Percentiles rank a stretch among this genome's conserved stretches.
Conservation (phyloP, 2,329 filamentous ascomycete species). For the Epicoccum nigrum region DNA sequence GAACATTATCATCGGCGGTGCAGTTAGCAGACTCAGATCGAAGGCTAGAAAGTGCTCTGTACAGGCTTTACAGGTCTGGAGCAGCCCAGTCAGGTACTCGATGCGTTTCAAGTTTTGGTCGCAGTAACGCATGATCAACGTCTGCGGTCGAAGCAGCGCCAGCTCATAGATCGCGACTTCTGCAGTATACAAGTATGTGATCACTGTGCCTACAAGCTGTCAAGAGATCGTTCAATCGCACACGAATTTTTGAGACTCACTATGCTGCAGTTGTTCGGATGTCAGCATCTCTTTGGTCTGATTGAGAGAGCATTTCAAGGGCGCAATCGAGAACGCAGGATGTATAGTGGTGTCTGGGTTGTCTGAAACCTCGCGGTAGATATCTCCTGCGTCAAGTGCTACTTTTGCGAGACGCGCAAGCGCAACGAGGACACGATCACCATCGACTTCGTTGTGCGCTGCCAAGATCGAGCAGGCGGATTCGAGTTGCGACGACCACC, state of each 20-base stretch:
- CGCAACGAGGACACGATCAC: constrained; percentile 58
- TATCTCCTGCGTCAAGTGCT: constrained; percentile 25
- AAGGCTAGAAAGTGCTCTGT: constrained; percentile 14
- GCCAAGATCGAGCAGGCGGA: constrained; percentile 53
- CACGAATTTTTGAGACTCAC: constrained; percentile 7
- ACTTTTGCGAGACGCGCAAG: constrained; percentile 47
- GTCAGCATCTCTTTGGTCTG: constrained; percentile 16
- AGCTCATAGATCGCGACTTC: constrained; percentile 26
- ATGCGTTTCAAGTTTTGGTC: constrained; percentile 20
- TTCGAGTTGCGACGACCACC: constrained; percentile 66
- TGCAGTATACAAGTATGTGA: constrained; percentile 20
- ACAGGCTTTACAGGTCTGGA: constrained; percentile 21
- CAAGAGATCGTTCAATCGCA: not conserved
- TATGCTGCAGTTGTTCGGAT: constrained; percentile 16
- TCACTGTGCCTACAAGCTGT: constrained; percentile 10
- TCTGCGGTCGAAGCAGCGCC: constrained; percentile 10
- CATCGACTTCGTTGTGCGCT: constrained; percentile 50
- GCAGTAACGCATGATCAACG: constrained; percentile 9
- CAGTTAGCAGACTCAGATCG: constrained; percentile 15
- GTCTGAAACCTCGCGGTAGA: constrained; percentile 29
- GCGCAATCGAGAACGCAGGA: constrained; percentile 21
- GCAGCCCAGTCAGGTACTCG: constrained; percentile 18
- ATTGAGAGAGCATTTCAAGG: constrained; percentile 18
- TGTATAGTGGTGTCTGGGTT: constrained; percentile 15
- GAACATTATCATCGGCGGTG: constrained; percentile 22